phyloP scores from a whole-genome alignment of 2,329 filamentous ascomycete species.

The Neocucurbitaria cava region DNA sequence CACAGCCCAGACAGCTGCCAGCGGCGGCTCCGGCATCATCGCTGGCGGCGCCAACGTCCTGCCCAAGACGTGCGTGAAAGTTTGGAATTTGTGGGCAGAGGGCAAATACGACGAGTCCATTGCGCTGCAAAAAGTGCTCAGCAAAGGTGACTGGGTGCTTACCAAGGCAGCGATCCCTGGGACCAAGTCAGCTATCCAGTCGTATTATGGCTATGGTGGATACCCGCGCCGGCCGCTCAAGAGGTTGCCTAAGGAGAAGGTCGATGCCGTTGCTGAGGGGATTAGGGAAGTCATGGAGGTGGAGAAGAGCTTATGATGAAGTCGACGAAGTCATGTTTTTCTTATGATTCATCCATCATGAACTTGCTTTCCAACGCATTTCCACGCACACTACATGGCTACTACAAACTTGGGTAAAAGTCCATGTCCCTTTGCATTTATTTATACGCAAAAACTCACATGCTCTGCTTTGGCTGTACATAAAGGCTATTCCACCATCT shows the following conservation, averaged over 20 bases:
- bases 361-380: background rate
- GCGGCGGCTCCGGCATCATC: conserved; percentile 83
- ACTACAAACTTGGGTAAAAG: conserved; percentile 13
- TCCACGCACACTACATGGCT: conserved; percentile 5
- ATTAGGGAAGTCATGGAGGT: conserved; percentile 69
- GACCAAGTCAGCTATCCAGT: conserved; percentile 84
- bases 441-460: too few species aligned
- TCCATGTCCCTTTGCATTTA: conserved; percentile 17
- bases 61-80: conserved; percentile 78
- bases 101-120: conserved; percentile 79
- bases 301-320: conserved; percentile 56
- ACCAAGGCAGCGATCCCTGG: conserved; percentile 84
- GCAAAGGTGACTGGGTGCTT: conserved; percentile 80
- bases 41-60: conserved; percentile 86
- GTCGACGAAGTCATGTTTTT: background rate
- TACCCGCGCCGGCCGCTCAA: conserved; percentile 76
- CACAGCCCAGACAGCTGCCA: conserved; percentile 79
- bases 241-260: conserved; percentile 65
- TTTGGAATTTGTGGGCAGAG: conserved; percentile 77
- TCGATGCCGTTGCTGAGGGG: conserved; percentile 51
- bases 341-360: conserved; percentile 5
- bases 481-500: conserved; percentile 23
- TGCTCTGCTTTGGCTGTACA: conserved; percentile 25
- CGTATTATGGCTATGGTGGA: conserved; percentile 82
- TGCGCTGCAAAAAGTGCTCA: conserved; percentile 77